Evolutionary conservation across 345 rosid species (phyloP).

Genomic region (Chamaenerion angustifolium): DNA sequence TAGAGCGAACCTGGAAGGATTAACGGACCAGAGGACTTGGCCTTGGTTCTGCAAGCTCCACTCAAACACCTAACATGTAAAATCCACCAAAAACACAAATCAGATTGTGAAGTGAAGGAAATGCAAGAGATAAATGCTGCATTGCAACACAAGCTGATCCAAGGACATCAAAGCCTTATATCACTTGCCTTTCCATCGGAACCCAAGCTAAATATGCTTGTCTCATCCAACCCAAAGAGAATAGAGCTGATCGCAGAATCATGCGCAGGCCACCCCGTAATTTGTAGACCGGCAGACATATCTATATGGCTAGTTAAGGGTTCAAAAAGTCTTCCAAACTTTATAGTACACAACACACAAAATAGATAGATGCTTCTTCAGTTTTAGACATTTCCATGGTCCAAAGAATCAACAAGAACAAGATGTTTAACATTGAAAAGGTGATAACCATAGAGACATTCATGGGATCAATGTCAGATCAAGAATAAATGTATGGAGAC

Average conservation of each 20-base stretch:
- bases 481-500: too few relatives aligned
- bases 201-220: slow-evolving; percentile 62
- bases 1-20: slow-evolving; percentile 31
- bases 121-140: neutral
- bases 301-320: slow-evolving; percentile 40
- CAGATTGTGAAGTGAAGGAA: neutral
- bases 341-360: neutral
- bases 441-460: too few relatives aligned
- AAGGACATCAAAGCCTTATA: neutral
- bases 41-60: slow-evolving; percentile 83
- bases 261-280: slow-evolving; percentile 76
- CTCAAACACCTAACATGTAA: slow-evolving; percentile 35
- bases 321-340: slow-evolving; percentile 1
- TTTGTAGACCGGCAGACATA: slow-evolving; percentile 65
- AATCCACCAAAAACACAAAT: slow-evolving; percentile 2
- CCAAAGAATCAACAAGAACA: too few relatives aligned
- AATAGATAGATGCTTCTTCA: neutral
- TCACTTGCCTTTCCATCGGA: slow-evolving; percentile 46
- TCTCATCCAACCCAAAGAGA: slow-evolving; percentile 58
- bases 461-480: too few relatives aligned
- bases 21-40: slow-evolving; percentile 55
- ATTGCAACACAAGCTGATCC: neutral
- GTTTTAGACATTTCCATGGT: too few relatives aligned
- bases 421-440: too few relatives aligned
- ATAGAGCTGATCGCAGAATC: slow-evolving; percentile 58